Conservation (phyloP, 805 yeast genomes). For the Kodamaea hsintzibuensis region DNA sequence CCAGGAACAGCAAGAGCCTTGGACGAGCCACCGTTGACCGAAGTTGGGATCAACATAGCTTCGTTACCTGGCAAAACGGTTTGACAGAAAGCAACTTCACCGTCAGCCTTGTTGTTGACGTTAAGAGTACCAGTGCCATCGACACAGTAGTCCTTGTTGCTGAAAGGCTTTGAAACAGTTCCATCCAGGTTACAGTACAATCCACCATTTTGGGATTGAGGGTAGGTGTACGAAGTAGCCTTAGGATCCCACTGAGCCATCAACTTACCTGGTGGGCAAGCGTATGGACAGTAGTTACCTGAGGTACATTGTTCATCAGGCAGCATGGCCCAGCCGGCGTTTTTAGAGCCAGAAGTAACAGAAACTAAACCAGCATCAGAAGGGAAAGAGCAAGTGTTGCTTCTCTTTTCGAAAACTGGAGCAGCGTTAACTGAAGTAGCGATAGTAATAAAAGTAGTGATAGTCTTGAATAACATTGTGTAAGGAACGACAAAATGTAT, state of each 20-base stretch:
- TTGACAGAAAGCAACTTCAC: constrained; percentile 81
- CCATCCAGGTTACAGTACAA: constrained; percentile 75
- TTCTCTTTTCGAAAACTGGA: constrained; percentile 27
- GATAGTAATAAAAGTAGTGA: constrained; percentile 11
- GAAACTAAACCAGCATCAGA: constrained; percentile 64
- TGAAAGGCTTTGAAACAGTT: constrained; percentile 58
- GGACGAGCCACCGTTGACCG: constrained; percentile 50
- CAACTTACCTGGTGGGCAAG: constrained; percentile 85
- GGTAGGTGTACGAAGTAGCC: constrained; percentile 72
- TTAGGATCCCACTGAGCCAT: constrained; percentile 87
- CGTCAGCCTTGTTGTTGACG: constrained; percentile 56
- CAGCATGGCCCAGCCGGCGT: constrained; percentile 88
- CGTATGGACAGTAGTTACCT: constrained; percentile 88
- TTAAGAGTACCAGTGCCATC: constrained; percentile 77
- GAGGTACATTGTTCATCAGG: constrained; percentile 70
- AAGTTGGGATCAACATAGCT: constrained; percentile 89
- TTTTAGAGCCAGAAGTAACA: constrained; percentile 55
- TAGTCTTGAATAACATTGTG: constrained; percentile 11
- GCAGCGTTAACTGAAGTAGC: constrained; percentile 23
- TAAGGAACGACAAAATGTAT: not conserved
- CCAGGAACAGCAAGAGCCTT: constrained; percentile 80
- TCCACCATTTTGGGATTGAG: constrained; percentile 82
- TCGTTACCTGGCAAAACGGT: constrained; percentile 94
- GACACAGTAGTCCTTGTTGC: constrained; percentile 62
- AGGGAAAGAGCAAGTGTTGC: constrained; percentile 68